Conservation (phyloP, 2,329 filamentous ascomycete species). For the Calycina herbarum region DNA sequence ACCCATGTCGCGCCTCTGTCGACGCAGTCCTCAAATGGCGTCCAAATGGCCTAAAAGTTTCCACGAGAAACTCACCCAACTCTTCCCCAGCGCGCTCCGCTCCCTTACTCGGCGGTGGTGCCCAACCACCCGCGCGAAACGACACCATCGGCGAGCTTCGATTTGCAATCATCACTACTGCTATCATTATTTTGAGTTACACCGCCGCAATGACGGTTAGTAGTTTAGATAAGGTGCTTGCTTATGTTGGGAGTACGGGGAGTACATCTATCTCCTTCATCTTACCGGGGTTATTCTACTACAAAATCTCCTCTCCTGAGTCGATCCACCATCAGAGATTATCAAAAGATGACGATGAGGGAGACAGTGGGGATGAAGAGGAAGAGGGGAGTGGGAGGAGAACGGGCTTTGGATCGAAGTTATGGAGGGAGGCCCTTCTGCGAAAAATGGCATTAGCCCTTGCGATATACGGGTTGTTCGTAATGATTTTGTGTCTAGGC, state of each 20-base stretch:
- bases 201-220: conserved; percentile 87
- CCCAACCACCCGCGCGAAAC: conserved; percentile 46
- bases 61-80: conserved; percentile 38
- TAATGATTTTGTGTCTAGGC: conserved; percentile 85
- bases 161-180: conserved; percentile 85
- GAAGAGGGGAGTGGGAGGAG: conserved; percentile 44
- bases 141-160: conserved; percentile 79
- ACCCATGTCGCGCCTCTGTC: conserved; percentile 92
- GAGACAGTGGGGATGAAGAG: conserved; percentile 57
- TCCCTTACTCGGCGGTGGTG: conserved; percentile 47
- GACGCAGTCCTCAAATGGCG: conserved; percentile 95
- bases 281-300: conserved; percentile 93
- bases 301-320: conserved; percentile 93
- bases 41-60: conserved; percentile 49
- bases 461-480: conserved; percentile 77
- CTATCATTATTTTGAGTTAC: conserved; percentile 82
- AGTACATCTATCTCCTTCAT: conserved; percentile 97
- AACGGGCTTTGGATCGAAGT: conserved; percentile 6
- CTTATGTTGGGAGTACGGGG: conserved; percentile 93
- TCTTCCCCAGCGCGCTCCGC: conserved; percentile 41
- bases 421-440: conserved; percentile 56
- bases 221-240: conserved; percentile 85
- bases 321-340: conserved; percentile 83
- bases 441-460: conserved; percentile 73
- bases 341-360: conserved; percentile 86